Evolutionary conservation across 2,329 filamentous ascomycete species (phyloP).

Genomic region (Geoglossum cookeanum): DNA sequence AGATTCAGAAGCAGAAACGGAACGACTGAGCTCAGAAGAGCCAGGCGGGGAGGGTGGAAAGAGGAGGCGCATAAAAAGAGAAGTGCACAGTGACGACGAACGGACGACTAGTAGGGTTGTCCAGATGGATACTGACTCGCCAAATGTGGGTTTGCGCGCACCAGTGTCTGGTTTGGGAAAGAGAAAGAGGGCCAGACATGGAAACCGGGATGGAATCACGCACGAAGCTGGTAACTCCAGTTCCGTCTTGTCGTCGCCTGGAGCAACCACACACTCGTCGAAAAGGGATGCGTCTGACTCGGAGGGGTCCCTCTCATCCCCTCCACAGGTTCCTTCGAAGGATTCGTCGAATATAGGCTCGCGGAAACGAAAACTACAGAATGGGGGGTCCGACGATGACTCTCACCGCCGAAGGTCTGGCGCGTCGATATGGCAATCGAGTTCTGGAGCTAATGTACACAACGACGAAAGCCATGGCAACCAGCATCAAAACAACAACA

Average conservation of each 20-base stretch:
- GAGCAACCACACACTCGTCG: slow-evolving; percentile 8
- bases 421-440: slow-evolving; percentile 8
- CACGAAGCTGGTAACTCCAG: slow-evolving; percentile 6
- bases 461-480: slow-evolving; percentile 1
- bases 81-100: slow-evolving; percentile 37
- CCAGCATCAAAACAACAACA: not conserved
- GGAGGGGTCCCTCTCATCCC: slow-evolving; percentile 10
- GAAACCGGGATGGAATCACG: not conserved
- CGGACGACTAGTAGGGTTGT: not conserved
- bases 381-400: slow-evolving; percentile 1
- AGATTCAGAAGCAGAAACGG: slow-evolving; percentile 54
- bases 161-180: not conserved
- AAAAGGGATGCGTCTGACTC: slow-evolving; percentile 7
- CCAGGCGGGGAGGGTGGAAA: slow-evolving; percentile 42
- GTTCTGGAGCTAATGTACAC: not conserved
- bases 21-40: slow-evolving; percentile 45
- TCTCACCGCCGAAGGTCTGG: not conserved
- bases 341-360: slow-evolving; percentile 1
- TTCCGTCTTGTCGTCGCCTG: slow-evolving; percentile 11
- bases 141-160: not conserved
- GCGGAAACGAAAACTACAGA: slow-evolving; percentile 7
- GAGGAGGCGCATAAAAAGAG: slow-evolving; percentile 35
- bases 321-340: slow-evolving; percentile 7
- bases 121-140: not conserved
- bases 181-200: not conserved